A percentile compares a stretch with the other conserved stretches of the same genome.
These are phyloP conservation scores for Phanerodontia chrysosporium DNA, from an alignment of 768 basidiomycete genomes.

Conservation along the genomic window DNA sequence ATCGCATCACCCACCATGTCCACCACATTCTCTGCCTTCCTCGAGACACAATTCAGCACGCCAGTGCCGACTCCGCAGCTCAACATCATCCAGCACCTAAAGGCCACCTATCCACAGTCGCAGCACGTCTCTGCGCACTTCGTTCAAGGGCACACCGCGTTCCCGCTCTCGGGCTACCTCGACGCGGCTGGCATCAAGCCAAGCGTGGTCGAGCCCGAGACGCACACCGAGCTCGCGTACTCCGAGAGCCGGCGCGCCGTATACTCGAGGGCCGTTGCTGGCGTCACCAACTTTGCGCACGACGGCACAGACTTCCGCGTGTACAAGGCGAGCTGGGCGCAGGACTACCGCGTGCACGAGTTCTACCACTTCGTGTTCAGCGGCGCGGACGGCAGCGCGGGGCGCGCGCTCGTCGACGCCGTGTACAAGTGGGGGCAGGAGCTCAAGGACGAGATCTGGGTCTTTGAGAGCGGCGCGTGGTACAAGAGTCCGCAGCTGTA, in stretches of 20 bases:
- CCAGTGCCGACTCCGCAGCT: conserved; percentile 11
- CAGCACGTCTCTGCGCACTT: conserved; percentile 2
- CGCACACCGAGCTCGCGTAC: neutral
- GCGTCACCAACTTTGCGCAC: conserved; percentile 8
- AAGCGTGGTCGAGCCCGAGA: neutral
- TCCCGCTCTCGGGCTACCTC: conserved; percentile 8
- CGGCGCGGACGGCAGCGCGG: conserved; percentile 9
- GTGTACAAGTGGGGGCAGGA: conserved; percentile 14
- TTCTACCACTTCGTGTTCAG: conserved; percentile 13
- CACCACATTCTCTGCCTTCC: neutral
- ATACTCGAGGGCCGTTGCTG: neutral
- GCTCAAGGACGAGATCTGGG: conserved; percentile 31
- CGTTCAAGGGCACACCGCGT: neutral
- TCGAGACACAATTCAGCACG: conserved; percentile 2
- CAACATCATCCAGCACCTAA: conserved; percentile 1
- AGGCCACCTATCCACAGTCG: neutral
- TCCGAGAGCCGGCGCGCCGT: neutral
- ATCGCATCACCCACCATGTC: neutral
- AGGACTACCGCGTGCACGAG: neutral
- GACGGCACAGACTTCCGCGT: neutral
- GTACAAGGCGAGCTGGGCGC: conserved; percentile 15
- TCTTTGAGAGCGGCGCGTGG: conserved; percentile 35
- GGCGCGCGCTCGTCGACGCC: conserved; percentile 8
- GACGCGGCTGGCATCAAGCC: neutral
- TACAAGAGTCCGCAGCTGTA: conserved; percentile 22